Evolutionary conservation across 2,329 filamentous ascomycete species (phyloP), one percentile per base, ranked within the genome.

Genomic region (Cercospora berteroae): DNA sequence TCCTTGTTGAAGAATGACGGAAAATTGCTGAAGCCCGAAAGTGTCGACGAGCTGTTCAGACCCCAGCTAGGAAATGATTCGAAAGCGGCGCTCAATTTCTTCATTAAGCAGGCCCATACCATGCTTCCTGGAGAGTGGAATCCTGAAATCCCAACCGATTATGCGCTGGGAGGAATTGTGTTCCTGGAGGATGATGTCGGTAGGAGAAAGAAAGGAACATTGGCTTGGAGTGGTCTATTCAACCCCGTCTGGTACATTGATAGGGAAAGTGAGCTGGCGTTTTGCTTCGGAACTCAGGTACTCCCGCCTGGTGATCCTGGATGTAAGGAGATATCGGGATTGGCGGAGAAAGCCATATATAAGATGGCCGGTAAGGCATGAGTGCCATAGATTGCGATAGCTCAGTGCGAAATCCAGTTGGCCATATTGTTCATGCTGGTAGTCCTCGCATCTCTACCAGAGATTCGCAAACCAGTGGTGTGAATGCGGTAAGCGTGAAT

Each of bases 1-100:
- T 84, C 83, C 1, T 72, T 88, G 1, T 77, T 86, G 0, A 74
- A 75, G 1, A 81, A 86, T 56, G 84, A 87, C 62, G 82, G 80
- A 3, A 82, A 79, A 50, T 69, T 87, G 0, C 78, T 88, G 6
- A 78, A 75, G 20, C 75, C 77, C 0, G 74, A 74, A 3, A 84
- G 80, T 0, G 78, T 82, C 0, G 77, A 81, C 0, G 70, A 77
- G 52, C 80, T 87, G 75, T 86, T 86, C 70, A 71, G 76, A 63
- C 79, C 84, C 0, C 84, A 84, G 55, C 79, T 87, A 0, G 64
- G 69, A 0, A 70, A 71, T 52, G 48, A 69, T 12, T 69, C 70
- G 39, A 50, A 73, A 58, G 69, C 75, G 18, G 69, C 64, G 5
- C 69, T 79, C 29, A 74, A 75, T 31, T 66, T 69, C 8, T 77